Evolutionary conservation across 352 stramenopile genomes (phyloP), one percentile per base, ranked within the genome.

Genomic region (Phytophthora tentaculata): DNA sequence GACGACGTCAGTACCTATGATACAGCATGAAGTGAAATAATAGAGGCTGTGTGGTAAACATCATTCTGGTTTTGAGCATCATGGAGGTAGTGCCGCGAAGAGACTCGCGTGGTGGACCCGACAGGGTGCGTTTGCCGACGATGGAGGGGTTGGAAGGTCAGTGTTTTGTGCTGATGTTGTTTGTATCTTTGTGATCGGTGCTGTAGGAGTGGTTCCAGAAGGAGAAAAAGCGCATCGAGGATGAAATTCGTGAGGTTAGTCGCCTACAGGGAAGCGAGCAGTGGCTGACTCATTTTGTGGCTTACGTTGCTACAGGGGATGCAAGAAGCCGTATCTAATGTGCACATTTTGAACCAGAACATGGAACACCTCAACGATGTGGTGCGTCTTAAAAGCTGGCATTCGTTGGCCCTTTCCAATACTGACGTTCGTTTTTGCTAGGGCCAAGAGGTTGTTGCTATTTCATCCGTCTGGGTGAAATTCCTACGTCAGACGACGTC

Each of bases 341-440:
- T 92, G 22, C 81, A 94, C 52, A 94, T 92, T 55, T 61, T 92
- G 28, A 91, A 83, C 61, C 86, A 92, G 59, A 92, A 92, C 45
- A 71, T 94, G 50, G 86, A 92, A 53, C 86, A 94, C 51, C 66
- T 92, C 20, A 92, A 94, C 49, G 86, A 94, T 35, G 83, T 94
- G 57, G 86, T 94, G 50, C 24, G 80, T 79, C 13, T 13, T 4
- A 8, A 49, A 37, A 5, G n/a, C n/a, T n/a, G n/a, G n/a, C n/a
- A n/a, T n/a, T n/a, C n/a, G n/a, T n/a, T n/a, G n/a, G n/a, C n/a
- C n/a, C n/a, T n/a, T n/a, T n/a, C n/a, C n/a, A n/a, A n/a, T n/a
- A n/a, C n/a, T n/a, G n/a, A n/a, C n/a, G n/a, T n/a, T n/a, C n/a
- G 1, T 19, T 48, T 6, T 28, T 37, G 43, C 26, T 47, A 94